Conservation (phyloP, 148 eudicot species). For the Salicornia ramosissima region DNA sequence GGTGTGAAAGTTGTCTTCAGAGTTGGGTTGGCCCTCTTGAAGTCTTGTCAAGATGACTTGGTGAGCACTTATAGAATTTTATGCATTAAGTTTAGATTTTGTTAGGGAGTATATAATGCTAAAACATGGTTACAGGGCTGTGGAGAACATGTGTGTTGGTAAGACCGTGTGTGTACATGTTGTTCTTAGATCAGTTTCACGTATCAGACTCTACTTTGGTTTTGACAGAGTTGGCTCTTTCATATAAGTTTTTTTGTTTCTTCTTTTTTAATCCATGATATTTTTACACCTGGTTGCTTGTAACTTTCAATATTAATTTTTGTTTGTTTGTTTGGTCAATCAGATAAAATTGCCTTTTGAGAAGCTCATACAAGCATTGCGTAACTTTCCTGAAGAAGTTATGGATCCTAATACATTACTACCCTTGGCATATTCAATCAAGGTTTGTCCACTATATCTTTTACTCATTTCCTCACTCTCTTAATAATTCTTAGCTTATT, state of each 20-base stretch:
- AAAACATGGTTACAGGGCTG: neutral
- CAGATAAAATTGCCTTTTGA: slow-evolving; percentile 92
- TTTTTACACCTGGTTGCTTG: neutral
- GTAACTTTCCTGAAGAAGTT: slow-evolving; percentile 90
- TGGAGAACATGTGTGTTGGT: neutral
- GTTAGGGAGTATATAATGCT: neutral
- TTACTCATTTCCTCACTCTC: neutral
- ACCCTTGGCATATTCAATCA: slow-evolving; percentile 82
- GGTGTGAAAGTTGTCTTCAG: slow-evolving; percentile 88
- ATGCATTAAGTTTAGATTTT: neutral
- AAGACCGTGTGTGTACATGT: neutral
- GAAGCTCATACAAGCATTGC: slow-evolving; percentile 80
- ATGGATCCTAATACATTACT: slow-evolving; percentile 81
- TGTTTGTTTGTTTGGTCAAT: slow-evolving; percentile 14
- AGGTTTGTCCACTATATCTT: slow-evolving; percentile 45
- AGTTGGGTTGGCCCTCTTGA: slow-evolving; percentile 88
- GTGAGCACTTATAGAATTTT: slow-evolving; percentile 37
- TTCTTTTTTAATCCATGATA: neutral
- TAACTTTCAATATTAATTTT: neutral
- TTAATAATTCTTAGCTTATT: neutral
- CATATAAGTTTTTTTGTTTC: neutral
- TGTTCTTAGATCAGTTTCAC: neutral
- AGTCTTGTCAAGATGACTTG: slow-evolving; percentile 86
- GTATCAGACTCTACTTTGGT: neutral
- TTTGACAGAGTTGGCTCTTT: slow-evolving; percentile 6